Conservation (phyloP, 306 rosid species). For the Cicer judaicum region DNA sequence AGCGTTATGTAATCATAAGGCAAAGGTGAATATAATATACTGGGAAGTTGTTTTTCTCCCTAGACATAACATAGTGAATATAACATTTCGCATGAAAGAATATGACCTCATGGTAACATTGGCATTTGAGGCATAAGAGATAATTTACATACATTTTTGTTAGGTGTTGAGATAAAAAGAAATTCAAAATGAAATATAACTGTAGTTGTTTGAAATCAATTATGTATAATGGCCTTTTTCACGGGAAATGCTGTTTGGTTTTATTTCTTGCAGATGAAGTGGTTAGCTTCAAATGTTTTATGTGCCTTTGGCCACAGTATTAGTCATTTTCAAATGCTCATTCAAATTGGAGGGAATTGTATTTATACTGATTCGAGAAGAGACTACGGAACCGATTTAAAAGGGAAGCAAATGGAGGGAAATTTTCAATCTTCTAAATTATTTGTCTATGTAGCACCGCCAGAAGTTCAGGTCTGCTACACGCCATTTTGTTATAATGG, state of each 20-base stretch:
- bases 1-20: constrained; percentile 39
- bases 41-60: constrained; percentile 33
- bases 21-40: constrained; percentile 53
- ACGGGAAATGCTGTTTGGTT: constrained; percentile 29
- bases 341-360: constrained; percentile 45
- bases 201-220: constrained; percentile 9
- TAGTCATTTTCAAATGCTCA: constrained; percentile 38
- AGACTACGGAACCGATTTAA: constrained; percentile 36
- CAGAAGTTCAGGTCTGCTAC: constrained; percentile 36
- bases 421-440: constrained; percentile 43
- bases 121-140: constrained; percentile 24
- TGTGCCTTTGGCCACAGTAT: constrained; percentile 38
- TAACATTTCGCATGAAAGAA: not conserved
- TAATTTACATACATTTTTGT: constrained; percentile 14
- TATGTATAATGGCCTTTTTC: constrained; percentile 19
- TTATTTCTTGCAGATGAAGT: constrained; percentile 55
- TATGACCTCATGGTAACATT: constrained; percentile 2
- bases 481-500: constrained; percentile 47
- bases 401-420: constrained; percentile 36
- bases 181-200: constrained; percentile 13
- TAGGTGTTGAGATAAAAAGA: constrained; percentile 13
- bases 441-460: constrained; percentile 36
- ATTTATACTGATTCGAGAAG: constrained; percentile 40
- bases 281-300: constrained; percentile 44
- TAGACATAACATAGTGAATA: constrained; percentile 3